Evolutionary conservation across 2,329 filamentous ascomycete genomes (phyloP), one percentile per base, ranked within the genome.

Genomic region (Septoria petroselini): DNA sequence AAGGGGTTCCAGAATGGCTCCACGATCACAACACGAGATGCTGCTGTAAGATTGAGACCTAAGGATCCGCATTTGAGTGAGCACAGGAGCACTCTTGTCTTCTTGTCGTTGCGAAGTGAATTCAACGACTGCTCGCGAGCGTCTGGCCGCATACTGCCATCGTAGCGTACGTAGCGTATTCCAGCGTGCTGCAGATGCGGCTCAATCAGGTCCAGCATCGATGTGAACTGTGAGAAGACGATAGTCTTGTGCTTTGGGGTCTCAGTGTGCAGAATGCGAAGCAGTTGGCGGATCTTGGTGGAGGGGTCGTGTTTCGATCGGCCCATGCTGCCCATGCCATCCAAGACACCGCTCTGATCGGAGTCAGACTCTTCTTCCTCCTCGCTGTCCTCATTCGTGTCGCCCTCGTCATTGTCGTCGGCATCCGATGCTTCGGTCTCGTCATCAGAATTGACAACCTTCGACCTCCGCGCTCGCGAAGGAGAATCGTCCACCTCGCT

Each of bases 1-100:
- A 98, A 98, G 0, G 60, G 93, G 69, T 98, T 98, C 93, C 93
- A 98, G 71, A 98, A 98, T 0, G 93, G 93, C 70, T 98, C 93
- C 35, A 98, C 77, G 60, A 98, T 95, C 44, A 98, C 84, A 3
- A 98, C 93, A 14, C 93, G 81, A 55, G 86, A 93, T 7, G 93
- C 93, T 0, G 91, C 93, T 5, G 93, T 98, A 45, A 98, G 76
- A 69, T 98, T 98, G 21, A 98, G 81, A 2, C 93, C 93, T 38
- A 98, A 71, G 41, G 88, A 91, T 57, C 93, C 93, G 63, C 93
- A 97, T 63, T 95, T 93, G 57, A 98, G 77, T 71, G 88, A 94
- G 71, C 93, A 98, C 12, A 98, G 83, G 39, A 98, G 74, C 3
- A 98, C 83, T 4, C 93, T 81, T 11, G 86, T 93, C 25, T 76